Conservation (phyloP, 164 flowering plant genomes). For the Liriodendron chinense region DNA sequence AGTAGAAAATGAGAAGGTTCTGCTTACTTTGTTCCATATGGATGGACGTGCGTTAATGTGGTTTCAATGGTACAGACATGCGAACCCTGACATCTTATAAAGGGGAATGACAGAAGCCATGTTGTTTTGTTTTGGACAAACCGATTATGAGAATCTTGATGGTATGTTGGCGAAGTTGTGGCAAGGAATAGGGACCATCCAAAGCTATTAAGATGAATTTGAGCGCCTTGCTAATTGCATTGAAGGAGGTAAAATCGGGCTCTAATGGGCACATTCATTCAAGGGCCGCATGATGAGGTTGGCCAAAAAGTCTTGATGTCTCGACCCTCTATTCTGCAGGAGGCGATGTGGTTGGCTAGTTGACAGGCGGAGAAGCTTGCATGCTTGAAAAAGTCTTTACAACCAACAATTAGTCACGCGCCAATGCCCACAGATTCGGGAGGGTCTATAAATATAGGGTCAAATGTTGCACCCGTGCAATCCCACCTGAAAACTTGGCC, state of each 20-base stretch:
- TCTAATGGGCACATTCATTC: slow-evolving; percentile 1
- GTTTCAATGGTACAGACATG: background rate
- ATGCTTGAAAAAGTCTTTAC: background rate
- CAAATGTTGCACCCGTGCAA: background rate
- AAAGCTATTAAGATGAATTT: background rate
- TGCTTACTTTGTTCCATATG: background rate
- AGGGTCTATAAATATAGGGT: background rate
- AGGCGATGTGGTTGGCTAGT: background rate
- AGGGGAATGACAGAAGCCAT: background rate
- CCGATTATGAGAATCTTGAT: background rate
- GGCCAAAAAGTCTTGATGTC: background rate
- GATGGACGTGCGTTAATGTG: background rate
- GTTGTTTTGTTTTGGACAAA: background rate
- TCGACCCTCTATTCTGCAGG: background rate
- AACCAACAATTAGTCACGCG: background rate
- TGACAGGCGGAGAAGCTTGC: background rate
- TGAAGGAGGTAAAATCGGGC: background rate
- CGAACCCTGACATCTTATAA: background rate
- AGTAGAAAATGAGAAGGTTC: background rate
- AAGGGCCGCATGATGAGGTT: background rate
- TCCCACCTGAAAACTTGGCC: background rate
- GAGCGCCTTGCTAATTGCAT: background rate
- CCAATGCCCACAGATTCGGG: background rate
- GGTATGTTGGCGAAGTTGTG: background rate
- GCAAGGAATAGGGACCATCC: background rate